Evolutionary conservation across 345 rosid genomes (phyloP), one percentile per base, ranked within the genome.

Genomic region (Gossypium ekmanianum): DNA sequence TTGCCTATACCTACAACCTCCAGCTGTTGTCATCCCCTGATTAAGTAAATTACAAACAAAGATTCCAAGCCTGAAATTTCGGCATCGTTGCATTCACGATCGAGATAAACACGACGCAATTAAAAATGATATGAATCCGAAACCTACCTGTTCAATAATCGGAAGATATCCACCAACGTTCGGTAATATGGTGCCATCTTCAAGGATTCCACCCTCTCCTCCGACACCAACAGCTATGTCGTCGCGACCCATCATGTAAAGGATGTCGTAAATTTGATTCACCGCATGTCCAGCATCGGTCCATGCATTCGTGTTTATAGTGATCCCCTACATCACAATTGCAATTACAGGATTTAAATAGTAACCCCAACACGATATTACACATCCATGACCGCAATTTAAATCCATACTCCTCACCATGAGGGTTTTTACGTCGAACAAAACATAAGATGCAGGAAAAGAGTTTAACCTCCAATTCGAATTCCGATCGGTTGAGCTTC

Each of bases 131-230:
- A 13, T 13, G 56, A 51, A 48, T 11, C 52, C 52, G 4, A 11
- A 48, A n/a, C 48, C 48, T 11, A 94, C 97, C 90, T 94, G 98
- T 48, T 94, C 97, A 16, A 92, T 88, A 2, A 94, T 76, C 13
- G 98, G 97, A 20, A 89, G 90, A 83, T 88, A 92, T 50, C 98
- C 98, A 77, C 98, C 98, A 61, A 94, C 97, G 83, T 91, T 61
- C 0, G 92, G 81, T 26, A 81, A 85, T 29, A 92, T 80, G 75
- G 93, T 85, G 13, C 98, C 94, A 62, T 91, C 84, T 41, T 80
- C 83, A 2, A 79, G 79, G 34, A 94, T 85, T n/a, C 92, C 95
- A 63, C 97, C 98, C 41, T 94, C 97, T 3, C 97, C 98, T 59
- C 98, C 97, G 2, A 92, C 90, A 26, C 98, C 98, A n/a, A 94